Evolutionary conservation across 768 basidiomycete genomes (phyloP).

Genomic region (Trametes maxima): DNA sequence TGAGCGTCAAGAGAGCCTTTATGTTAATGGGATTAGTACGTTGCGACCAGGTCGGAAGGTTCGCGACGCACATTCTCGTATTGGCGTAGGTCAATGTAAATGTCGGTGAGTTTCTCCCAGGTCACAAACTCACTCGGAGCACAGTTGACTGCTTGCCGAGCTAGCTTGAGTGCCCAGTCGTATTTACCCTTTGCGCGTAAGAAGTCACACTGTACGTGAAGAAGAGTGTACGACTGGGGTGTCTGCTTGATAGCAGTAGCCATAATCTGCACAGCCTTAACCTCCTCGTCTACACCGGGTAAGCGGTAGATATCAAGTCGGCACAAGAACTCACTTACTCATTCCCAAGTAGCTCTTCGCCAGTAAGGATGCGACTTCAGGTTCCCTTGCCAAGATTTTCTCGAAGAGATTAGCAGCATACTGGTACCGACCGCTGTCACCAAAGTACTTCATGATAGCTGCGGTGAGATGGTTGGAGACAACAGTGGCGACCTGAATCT

Average conservation of each 20-base stretch:
- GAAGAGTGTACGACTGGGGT: constrained; percentile 90
- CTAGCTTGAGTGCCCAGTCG: constrained; percentile 91
- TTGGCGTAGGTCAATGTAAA: constrained; percentile 89
- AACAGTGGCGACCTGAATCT: constrained; percentile 96
- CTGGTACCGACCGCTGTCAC: constrained; percentile 85
- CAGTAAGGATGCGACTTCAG: constrained; percentile 86
- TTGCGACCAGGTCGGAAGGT: not conserved
- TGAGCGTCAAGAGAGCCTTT: constrained; percentile 84
- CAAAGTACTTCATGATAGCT: constrained; percentile 96
- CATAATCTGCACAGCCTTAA: constrained; percentile 96
- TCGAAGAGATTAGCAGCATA: constrained; percentile 93
- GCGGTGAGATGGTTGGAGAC: constrained; percentile 97
- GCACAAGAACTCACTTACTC: constrained; percentile 61
- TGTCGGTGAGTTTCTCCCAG: constrained; percentile 96
- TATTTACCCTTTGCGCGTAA: constrained; percentile 80
- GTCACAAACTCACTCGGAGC: constrained; percentile 99
- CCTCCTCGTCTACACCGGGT: constrained; percentile 80
- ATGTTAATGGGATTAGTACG: not conserved
- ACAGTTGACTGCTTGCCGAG: constrained; percentile 94
- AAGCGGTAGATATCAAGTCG: not conserved
- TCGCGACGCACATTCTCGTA: constrained; percentile 62
- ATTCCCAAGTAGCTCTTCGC: constrained; percentile 94
- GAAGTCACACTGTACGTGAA: constrained; percentile 95
- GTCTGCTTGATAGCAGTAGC: constrained; percentile 78
- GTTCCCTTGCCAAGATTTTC: constrained; percentile 81